Conservation (phyloP, 2,329 filamentous ascomycete genomes). For the Saccharata proteae region DNA sequence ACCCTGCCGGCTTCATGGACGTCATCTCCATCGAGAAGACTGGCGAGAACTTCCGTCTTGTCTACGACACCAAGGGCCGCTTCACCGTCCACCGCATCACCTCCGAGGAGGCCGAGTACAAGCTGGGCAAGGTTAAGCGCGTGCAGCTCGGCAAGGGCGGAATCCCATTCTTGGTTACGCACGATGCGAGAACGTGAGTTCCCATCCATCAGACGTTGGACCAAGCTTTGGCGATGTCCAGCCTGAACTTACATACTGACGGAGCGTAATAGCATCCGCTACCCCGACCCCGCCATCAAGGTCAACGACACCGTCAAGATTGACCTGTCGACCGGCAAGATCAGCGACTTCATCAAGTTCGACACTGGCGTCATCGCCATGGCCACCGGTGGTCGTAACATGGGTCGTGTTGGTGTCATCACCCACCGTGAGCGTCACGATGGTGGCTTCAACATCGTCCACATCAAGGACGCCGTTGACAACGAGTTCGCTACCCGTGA, state of each 20-base stretch:
- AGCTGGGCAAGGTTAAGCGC: constrained; percentile 99
- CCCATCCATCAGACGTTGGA: constrained; percentile 99
- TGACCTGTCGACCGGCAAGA: constrained; percentile 92
- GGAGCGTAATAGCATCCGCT: constrained; percentile 68
- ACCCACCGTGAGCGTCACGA: constrained; percentile 99
- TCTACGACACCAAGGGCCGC: constrained; percentile 99
- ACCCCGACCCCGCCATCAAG: constrained; percentile 96
- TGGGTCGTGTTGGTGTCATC: constrained; percentile 99
- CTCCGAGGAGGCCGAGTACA: constrained; percentile 97
- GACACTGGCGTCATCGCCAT: constrained; percentile 97
- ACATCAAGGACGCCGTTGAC: constrained; percentile 99
- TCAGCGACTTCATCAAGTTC: constrained; percentile 96
- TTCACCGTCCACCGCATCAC: constrained; percentile 99
- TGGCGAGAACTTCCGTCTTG: constrained; percentile 98
- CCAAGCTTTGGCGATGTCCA: constrained; percentile 77
- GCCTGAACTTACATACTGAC: constrained; percentile 26
- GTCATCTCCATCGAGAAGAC: constrained; percentile 99
- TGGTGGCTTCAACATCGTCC: constrained; percentile 99
- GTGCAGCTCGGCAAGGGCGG: constrained; percentile 98
- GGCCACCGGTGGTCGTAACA: constrained; percentile 99
- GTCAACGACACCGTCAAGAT: constrained; percentile 99
- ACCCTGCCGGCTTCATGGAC: constrained; percentile 98
- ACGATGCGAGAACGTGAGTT: constrained; percentile 99
- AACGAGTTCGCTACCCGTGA: constrained; percentile 99
- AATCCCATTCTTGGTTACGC: constrained; percentile 99